These are phyloP conservation scores for Leishmania guyanensis DNA, from an alignment of 208 protist species.

Conservation along the genomic window DNA sequence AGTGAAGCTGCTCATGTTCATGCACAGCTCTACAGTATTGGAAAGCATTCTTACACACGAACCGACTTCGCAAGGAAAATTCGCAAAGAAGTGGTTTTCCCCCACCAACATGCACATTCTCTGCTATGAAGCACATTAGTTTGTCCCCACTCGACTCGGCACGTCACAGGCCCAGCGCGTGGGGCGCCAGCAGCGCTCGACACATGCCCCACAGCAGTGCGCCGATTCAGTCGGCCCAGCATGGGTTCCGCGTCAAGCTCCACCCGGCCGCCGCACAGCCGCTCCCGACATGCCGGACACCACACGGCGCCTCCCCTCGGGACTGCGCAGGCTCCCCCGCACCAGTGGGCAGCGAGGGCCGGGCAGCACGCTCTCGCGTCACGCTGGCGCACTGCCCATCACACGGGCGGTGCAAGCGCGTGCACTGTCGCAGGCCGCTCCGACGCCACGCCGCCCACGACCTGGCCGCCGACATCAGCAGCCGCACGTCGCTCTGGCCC, in stretches of 20 bases:
- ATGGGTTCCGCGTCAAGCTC: not conserved
- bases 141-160: too few species aligned
- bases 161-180: not conserved
- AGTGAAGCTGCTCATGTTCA: not conserved
- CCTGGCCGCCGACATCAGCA: not conserved
- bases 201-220: not conserved
- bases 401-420: not conserved
- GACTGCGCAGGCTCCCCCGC: not conserved
- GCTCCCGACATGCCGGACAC: not conserved
- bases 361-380: not conserved
- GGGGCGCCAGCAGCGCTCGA: not conserved
- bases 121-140: too few species aligned
- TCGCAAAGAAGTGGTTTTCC: not conserved
- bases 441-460: not conserved
- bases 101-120: not conserved
- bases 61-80: not conserved
- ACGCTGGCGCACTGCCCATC: not conserved
- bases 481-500: not conserved
- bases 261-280: not conserved
- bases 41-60: not conserved
- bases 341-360: not conserved
- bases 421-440: not conserved
- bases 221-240: not conserved
- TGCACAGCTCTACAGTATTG: not conserved
- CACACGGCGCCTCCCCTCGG: not conserved